phyloP scores from a whole-genome alignment of 2,329 filamentous ascomycete genomes.

The Trichophyton benhamiae region DNA sequence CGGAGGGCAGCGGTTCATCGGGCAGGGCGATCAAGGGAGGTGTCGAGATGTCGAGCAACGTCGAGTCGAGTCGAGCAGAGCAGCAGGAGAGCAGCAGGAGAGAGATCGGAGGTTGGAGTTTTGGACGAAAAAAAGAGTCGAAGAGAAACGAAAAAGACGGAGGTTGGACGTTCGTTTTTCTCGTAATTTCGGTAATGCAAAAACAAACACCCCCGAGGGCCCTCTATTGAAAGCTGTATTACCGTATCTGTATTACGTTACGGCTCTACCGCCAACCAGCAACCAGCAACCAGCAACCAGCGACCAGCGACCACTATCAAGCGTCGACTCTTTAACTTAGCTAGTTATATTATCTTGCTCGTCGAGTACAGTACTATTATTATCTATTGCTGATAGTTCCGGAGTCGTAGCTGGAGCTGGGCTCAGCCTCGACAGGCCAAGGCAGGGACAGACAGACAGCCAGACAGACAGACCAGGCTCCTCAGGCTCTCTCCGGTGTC shows the following conservation, averaged over 20 bases:
- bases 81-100: no score
- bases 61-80: not conserved
- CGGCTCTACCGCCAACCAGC: not conserved
- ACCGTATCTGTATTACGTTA: not conserved
- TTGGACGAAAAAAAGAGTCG: not conserved
- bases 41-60: not conserved
- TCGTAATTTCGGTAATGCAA: not conserved
- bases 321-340: not conserved
- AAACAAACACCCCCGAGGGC: not conserved
- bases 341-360: not conserved
- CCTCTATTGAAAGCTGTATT: not conserved
- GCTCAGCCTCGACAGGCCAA: constrained; percentile 1
- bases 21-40: not conserved
- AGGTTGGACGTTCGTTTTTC: not conserved
- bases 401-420: not conserved
- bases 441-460: not conserved
- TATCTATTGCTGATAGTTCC: not conserved
- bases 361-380: not conserved
- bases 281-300: no score
- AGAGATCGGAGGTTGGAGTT: not conserved
- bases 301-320: no score
- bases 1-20: no score
- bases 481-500: not conserved
- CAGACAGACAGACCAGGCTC: not conserved
- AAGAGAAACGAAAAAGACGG: not conserved